Base-by-base conservation (phyloP, 208 protist genomes). In the Giardia duodenalis region DNA sequence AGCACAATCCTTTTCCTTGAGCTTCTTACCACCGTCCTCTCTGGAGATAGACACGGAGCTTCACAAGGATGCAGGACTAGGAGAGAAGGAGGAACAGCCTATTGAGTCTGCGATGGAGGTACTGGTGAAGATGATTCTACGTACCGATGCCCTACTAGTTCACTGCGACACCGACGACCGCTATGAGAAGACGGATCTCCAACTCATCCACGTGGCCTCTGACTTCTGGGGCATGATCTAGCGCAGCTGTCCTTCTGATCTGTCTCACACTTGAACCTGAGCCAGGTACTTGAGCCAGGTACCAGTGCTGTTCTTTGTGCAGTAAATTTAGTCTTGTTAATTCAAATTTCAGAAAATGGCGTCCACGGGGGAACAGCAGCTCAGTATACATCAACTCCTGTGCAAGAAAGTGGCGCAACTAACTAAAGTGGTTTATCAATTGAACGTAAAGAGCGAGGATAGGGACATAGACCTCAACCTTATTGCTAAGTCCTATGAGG, bases 351-450 rank as follows among this genome's bases (percentile, higher is more conserved):
- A n/a, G n/a, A n/a, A n/a, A n/a, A n/a, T n/a, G n/a, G n/a, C n/a
- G n/a, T n/a, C n/a, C n/a, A n/a, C n/a, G 57, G 30, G 10, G 57
- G 57, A 76, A 39, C 10, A 10, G 30, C 57, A 76, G 30, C 57
- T 76, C 19, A 91, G n/a, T n/a, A 2, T 91, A 19, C 88, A 91
- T 47, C 4, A 22, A 1, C 44, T 91, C n/a, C 88, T 91, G 45
- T 91, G 88, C n/a, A 91, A 91, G 88, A 91, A 91, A n/a, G 44
- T 91, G 0, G 88, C 88, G 1, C 88, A 91, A 45, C 44, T 91
- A 1, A 91, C 88, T 1, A 91, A 91, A 48, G 88, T 91, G 0
- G 88, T 91, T 1, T 91, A 91, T 45, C 1, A 2, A 45, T 45
- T 91, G 0, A 91, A 91, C 88, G 39, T 19, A 10, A 3, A 47